Percentiles rank a stretch among this genome's conserved stretches.
Conservation (phyloP, 352 stramenopile genomes). For the Phytophthora litchii region DNA sequence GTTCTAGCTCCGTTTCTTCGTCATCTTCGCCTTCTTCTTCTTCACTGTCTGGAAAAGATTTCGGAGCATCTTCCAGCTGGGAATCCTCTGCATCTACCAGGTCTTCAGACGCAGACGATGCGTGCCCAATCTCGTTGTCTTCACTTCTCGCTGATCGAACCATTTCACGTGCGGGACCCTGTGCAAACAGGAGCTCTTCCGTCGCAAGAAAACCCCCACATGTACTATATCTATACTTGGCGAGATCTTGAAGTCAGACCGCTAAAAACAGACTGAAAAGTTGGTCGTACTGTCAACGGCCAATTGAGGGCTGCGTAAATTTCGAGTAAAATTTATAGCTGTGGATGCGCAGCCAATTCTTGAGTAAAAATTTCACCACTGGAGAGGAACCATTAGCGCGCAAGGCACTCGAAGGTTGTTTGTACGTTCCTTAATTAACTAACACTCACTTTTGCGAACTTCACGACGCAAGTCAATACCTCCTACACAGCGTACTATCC, state of each 20-base stretch:
- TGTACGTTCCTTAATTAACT: too few species aligned
- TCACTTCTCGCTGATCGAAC: slow-evolving; percentile 5
- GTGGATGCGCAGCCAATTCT: too few species aligned
- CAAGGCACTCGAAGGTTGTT: too few species aligned
- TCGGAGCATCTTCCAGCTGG: slow-evolving; percentile 23
- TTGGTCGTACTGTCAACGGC: too few species aligned
- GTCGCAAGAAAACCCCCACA: slow-evolving; percentile 14
- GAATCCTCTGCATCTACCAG: slow-evolving; percentile 14
- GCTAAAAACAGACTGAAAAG: slow-evolving; percentile 24
- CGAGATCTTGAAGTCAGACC: slow-evolving; percentile 15
- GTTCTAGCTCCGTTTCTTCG: slow-evolving; percentile 54
- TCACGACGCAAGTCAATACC: too few species aligned
- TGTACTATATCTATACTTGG: background rate
- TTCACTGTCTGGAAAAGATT: slow-evolving; percentile 20
- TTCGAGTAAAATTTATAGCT: too few species aligned
- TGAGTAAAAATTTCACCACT: too few species aligned
- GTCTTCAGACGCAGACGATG: slow-evolving; percentile 6
- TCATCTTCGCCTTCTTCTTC: slow-evolving; percentile 37
- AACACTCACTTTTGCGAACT: too few species aligned
- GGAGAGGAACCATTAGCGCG: too few species aligned
- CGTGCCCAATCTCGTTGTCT: background rate
- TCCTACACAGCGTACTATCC: too few species aligned
- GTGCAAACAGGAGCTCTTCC: slow-evolving; percentile 13
- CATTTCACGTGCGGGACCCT: slow-evolving; percentile 4
- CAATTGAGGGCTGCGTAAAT: too few species aligned